These are phyloP conservation scores for Hypocreales sp. DNA, from an alignment of 2,329 filamentous ascomycete species.

Conservation along the genomic window DNA sequence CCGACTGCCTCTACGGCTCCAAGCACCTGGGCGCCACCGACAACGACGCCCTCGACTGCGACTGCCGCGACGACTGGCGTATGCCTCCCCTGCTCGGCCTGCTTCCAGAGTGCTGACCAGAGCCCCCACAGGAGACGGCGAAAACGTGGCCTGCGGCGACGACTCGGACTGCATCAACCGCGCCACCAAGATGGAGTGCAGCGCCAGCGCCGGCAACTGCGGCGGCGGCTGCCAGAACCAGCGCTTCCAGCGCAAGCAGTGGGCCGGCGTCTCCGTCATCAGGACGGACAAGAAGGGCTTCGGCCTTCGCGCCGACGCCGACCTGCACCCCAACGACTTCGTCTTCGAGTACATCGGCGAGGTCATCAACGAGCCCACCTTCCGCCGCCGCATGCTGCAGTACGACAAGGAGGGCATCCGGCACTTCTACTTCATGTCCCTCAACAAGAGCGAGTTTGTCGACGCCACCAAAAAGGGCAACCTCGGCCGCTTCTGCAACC, in stretches of 20 bases:
- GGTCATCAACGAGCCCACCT: slow-evolving; percentile 85
- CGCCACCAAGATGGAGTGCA: slow-evolving; percentile 93
- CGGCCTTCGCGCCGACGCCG: slow-evolving; percentile 67
- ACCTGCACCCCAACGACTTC: slow-evolving; percentile 73
- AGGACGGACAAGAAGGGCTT: slow-evolving; percentile 97
- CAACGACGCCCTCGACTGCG: slow-evolving; percentile 81
- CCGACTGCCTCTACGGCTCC: slow-evolving; percentile 78
- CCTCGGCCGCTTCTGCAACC: slow-evolving; percentile 92
- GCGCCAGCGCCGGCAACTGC: slow-evolving; percentile 65
- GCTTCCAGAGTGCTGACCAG: too few relatives aligned
- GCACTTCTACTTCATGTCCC: slow-evolving; percentile 99
- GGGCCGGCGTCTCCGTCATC: slow-evolving; percentile 85
- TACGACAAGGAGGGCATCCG: slow-evolving; percentile 96
- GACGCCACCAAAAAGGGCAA: slow-evolving; percentile 96
- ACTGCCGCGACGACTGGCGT: slow-evolving; percentile 93
- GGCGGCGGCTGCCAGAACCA: slow-evolving; percentile 83
- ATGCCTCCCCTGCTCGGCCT: too few relatives aligned
- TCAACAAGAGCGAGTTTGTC: slow-evolving; percentile 91
- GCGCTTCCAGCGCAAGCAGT: slow-evolving; percentile 80
- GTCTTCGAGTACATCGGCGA: slow-evolving; percentile 98
- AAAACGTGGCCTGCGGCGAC: slow-evolving; percentile 81
- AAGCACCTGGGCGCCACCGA: slow-evolving; percentile 86
- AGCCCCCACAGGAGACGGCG: slow-evolving; percentile 31
- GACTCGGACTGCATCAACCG: slow-evolving; percentile 98
- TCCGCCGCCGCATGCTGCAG: slow-evolving; percentile 77